Evolutionary conservation across 305 asterid species (phyloP), one percentile per base, ranked within the genome.

Genomic region (Fraxinus velutina): DNA sequence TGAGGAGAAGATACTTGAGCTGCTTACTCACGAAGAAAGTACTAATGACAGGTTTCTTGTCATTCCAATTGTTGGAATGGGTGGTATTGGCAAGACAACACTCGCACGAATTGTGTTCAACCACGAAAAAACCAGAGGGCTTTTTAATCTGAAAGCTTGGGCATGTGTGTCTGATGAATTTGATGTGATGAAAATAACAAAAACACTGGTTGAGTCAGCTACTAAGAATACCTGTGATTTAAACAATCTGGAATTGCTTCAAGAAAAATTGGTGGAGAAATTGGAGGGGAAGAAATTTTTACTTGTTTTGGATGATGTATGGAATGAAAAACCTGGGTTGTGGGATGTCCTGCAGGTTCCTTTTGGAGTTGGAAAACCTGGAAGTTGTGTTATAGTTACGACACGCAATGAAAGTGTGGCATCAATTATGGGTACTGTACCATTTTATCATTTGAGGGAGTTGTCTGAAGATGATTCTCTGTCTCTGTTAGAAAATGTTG

Each of bases 241-340:
- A 81, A 30, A 64, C 79, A 6, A 72, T 66, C 6, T 83, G 83
- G 47, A 86, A 83, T 73, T 68, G 64, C 86, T 85, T 42, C 81
- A 70, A 22, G 57, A 79, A 9, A 17, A 85, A 76, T 66, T 88
- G 29, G 7, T 30, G 29, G 83, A 81, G 64, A 55, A 55, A n/a
- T 55, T 55, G 27, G 72, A 37, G 82, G 30, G 13, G 50, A 36
- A 17, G 19, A 90, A 70, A 73, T 90, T 91, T 73, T 83, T 90
- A 60, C 88, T 90, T 29, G 89, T 91, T 76, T 75, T 90, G 68
- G 95, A 91, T 84, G 92, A 90, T 81, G 88, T 88, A 50, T 91
- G 93, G 95, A 84, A 88, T 72, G 90, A 88, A 73, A 78, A 78
- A 5, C 80, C 82, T n/a, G 82, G 22, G 2, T 85, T 83, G 55